Percentiles rank a stretch among this genome's conserved stretches.
Evolutionary conservation across 208 protist species (phyloP).

Genomic region (Histomonas meleagridis): DNA sequence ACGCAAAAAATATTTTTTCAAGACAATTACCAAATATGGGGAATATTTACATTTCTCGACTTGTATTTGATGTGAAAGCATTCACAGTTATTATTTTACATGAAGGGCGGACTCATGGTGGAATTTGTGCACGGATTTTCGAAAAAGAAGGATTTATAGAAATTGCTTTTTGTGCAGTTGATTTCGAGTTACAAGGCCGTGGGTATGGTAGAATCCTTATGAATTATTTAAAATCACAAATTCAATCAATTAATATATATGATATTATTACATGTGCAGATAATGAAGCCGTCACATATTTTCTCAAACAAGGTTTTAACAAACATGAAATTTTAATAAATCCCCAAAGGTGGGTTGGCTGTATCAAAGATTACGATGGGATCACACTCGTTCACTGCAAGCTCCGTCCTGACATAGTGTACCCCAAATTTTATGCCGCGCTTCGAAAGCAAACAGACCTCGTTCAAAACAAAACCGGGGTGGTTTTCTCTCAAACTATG

Average conservation of each 20-base stretch:
- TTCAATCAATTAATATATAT: slow-evolving; percentile 51
- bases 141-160: slow-evolving; percentile 59
- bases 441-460: slow-evolving; percentile 50
- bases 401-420: slow-evolving; percentile 56
- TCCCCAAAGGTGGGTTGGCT: slow-evolving; percentile 58
- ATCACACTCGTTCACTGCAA: slow-evolving; percentile 65
- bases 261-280: slow-evolving; percentile 71
- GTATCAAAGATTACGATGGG: slow-evolving; percentile 74
- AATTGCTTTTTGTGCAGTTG: slow-evolving; percentile 70
- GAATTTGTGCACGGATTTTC: slow-evolving; percentile 64
- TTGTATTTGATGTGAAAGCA: slow-evolving; percentile 58
- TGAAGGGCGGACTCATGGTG: slow-evolving; percentile 57
- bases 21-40: slow-evolving; percentile 72
- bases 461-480: not conserved
- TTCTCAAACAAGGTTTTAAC: slow-evolving; percentile 64
- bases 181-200: slow-evolving; percentile 57
- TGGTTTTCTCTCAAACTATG: not conserved
- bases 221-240: slow-evolving; percentile 62
- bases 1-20: slow-evolving; percentile 65
- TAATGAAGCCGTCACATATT: slow-evolving; percentile 71
- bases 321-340: slow-evolving; percentile 50
- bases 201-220: slow-evolving; percentile 63
- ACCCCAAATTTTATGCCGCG: slow-evolving; percentile 54
- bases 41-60: slow-evolving; percentile 63
- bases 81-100: not conserved